Evolutionary conservation across 768 basidiomycete genomes (phyloP), one percentile per base, ranked within the genome.

Genomic region (Cantharellus anzutake): DNA sequence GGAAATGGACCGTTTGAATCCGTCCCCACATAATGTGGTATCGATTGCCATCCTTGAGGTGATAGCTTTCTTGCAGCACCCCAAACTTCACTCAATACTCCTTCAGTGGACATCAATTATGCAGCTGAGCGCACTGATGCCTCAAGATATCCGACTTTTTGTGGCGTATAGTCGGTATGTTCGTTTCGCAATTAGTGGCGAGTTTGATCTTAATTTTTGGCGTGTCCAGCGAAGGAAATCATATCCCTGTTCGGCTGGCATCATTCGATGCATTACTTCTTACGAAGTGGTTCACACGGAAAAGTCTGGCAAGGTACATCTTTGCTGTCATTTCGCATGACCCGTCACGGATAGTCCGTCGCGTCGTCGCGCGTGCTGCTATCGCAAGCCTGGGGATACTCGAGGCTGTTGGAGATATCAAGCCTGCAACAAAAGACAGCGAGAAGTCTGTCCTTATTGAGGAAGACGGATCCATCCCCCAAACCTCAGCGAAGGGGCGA

Each of bases 1-100:
- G 60, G 88, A 82, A 66, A 90, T 96, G 83, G 96, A 99, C 70
- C 78, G 92, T 59, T 75, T 98, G 14, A 92, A 97, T 60, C 91
- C 96, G 4, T 94, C 93, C 1, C 82, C 83, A 55, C 91, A 94
- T 65, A 99, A 99, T 67, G 81, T 89, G 41, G 85, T 98, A 37
- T 93, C 96, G 0, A 78, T 86, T 56, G 89, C 96, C 35, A 84
- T 83, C 4, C 73, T 99, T 59, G 89, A 97, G 79, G 91, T 94
- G 62, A 61, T 79, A 70, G 3, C 4, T 42, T 16, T 4, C 50
- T 44, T 35, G 4, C 3, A n/a, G 2, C 51, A 61, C 34, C 58
- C 51, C 34, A 20, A 70, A 60, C 42, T 58, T 2, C 60, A 59
- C 7, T 61, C 66, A 53, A 66, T 61, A 41, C 37, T 34, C 29